phyloP scores from a whole-genome alignment of 768 basidiomycete species.

The Ramaria rubella region DNA sequence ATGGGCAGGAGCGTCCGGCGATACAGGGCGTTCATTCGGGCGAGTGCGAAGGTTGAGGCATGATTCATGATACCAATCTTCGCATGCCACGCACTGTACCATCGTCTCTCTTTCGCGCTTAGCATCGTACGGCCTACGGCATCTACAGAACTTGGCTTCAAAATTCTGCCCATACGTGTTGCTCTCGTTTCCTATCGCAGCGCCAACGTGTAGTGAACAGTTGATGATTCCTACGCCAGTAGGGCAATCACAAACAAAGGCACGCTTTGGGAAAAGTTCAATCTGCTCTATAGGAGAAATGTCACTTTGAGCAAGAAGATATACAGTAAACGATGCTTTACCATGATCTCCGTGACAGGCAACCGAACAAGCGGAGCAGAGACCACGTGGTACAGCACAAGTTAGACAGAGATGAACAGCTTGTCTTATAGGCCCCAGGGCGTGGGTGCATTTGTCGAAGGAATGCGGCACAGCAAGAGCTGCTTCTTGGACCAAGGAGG shows the following conservation, averaged over 20 bases:
- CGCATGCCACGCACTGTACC: conserved; percentile 83
- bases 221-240: conserved; percentile 52
- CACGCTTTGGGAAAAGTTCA: conserved; percentile 80
- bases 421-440: conserved; percentile 59
- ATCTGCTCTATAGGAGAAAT: conserved; percentile 44
- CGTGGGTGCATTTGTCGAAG: conserved; percentile 59
- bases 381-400: conserved; percentile 58
- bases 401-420: conserved; percentile 77
- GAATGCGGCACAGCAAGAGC: conserved; percentile 47
- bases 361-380: conserved; percentile 80
- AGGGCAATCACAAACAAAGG: conserved; percentile 82
- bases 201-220: conserved; percentile 54
- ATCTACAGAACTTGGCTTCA: conserved; percentile 62
- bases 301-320: not conserved
- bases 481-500: conserved; percentile 31
- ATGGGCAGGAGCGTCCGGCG: conserved; percentile 16
- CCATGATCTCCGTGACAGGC: conserved; percentile 81
- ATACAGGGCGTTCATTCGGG: conserved; percentile 42
- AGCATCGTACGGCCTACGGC: conserved; percentile 64
- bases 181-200: conserved; percentile 44
- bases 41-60: conserved; percentile 74
- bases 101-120: conserved; percentile 73
- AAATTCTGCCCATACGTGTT: conserved; percentile 78
- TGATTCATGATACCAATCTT: conserved; percentile 93
- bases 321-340: conserved; percentile 1